Conservation (phyloP, 306 rosid species). For the Cicer cuneatum region DNA sequence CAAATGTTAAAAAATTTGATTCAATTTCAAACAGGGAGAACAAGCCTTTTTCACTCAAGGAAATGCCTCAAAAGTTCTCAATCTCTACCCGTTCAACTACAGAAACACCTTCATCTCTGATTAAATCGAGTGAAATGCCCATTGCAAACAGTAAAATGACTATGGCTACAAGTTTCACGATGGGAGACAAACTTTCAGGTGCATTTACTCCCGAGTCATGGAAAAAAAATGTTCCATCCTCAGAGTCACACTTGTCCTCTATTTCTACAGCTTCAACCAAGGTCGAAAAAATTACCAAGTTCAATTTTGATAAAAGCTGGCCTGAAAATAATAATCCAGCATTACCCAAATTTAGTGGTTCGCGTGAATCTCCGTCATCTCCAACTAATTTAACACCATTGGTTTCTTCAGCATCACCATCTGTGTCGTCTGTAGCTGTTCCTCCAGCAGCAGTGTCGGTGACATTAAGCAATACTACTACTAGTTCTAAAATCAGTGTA, state of each 20-base stretch:
- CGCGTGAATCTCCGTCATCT: conserved; percentile 48
- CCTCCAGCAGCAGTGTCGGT: conserved; percentile 49
- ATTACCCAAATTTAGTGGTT: conserved; percentile 45
- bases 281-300: conserved; percentile 41
- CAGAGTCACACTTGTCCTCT: conserved; percentile 44
- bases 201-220: conserved; percentile 52
- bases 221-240: conserved; percentile 49
- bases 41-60: conserved; percentile 45
- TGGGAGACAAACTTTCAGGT: conserved; percentile 47
- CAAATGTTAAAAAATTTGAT: conserved; percentile 44
- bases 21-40: conserved; percentile 48
- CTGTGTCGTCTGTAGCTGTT: conserved; percentile 45
- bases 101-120: conserved; percentile 39
- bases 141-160: conserved; percentile 47
- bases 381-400: conserved; percentile 33
- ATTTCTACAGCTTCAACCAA: conserved; percentile 38
- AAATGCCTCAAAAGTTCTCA: conserved; percentile 46
- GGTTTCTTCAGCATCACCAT: conserved; percentile 45
- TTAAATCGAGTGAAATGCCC: conserved; percentile 53
- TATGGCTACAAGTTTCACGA: conserved; percentile 42
- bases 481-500: conserved; percentile 43
- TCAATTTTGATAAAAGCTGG: conserved; percentile 48
- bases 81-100: conserved; percentile 46
- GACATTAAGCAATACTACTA: conserved; percentile 46
- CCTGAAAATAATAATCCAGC: conserved; percentile 47